Evolutionary conservation across 768 basidiomycete species (phyloP).

Genomic region (Boletus insuetus): DNA sequence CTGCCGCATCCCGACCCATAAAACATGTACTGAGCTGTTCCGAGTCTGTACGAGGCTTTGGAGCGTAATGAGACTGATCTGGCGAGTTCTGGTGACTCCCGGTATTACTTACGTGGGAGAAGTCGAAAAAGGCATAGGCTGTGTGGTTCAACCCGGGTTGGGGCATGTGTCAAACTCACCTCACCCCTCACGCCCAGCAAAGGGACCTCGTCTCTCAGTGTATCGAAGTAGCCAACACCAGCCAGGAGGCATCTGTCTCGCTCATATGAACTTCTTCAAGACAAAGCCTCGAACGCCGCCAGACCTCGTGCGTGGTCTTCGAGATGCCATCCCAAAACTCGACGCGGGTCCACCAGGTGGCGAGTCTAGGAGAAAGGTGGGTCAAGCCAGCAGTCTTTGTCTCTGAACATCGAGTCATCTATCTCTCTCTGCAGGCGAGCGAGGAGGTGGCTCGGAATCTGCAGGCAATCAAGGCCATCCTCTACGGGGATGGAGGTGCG

Average conservation of each 20-base stretch:
- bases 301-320: conserved; percentile 78
- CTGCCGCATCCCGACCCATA: not conserved
- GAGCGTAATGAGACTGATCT: conserved; percentile 1
- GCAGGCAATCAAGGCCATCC: conserved; percentile 83
- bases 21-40: not conserved
- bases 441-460: conserved; percentile 90
- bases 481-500: conserved; percentile 86
- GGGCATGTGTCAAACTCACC: conserved; percentile 14
- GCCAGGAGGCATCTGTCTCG: not conserved
- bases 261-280: conserved; percentile 88
- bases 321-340: conserved; percentile 75
- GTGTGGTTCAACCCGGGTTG: conserved; percentile 5
- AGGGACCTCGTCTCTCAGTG: conserved; percentile 1
- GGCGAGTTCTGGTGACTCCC: not conserved
- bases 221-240: not conserved
- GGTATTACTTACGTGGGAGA: not conserved
- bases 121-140: conserved; percentile 14
- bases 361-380: conserved; percentile 79
- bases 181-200: conserved; percentile 1
- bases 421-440: conserved; percentile 54
- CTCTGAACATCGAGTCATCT: not conserved
- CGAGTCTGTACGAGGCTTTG: not conserved
- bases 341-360: conserved; percentile 71
- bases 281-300: conserved; percentile 84
- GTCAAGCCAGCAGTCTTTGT: conserved; percentile 15